Conservation (phyloP, 768 basidiomycete genomes). For the Nidularia pulvinata region DNA sequence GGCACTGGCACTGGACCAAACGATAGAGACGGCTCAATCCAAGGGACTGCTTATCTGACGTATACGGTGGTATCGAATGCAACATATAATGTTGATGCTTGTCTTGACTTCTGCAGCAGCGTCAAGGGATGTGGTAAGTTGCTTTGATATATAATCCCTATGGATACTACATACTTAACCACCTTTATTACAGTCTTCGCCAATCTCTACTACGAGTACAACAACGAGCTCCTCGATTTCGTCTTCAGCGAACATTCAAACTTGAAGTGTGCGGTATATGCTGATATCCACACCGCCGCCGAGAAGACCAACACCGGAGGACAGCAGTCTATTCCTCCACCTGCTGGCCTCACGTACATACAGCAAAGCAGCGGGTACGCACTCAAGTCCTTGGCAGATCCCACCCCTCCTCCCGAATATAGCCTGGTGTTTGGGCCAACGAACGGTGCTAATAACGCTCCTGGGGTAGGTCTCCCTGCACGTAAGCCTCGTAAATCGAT, state of each 20-base stretch:
- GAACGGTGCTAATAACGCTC: conserved; percentile 44
- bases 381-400: conserved; percentile 30
- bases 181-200: conserved; percentile 33
- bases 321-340: conserved; percentile 32
- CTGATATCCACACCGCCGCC: conserved; percentile 34
- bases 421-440: conserved; percentile 43
- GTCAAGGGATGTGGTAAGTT: conserved; percentile 39
- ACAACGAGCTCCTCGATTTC: conserved; percentile 38
- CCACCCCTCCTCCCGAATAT: conserved; percentile 39
- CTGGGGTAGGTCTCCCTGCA: conserved; percentile 25
- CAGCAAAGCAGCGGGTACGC: conserved; percentile 43
- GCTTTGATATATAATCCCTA: not conserved
- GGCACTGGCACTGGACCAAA: conserved; percentile 29
- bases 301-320: conserved; percentile 47
- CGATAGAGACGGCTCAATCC: conserved; percentile 40
- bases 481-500: not conserved
- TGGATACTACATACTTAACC: not conserved
- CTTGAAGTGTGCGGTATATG: conserved; percentile 46
- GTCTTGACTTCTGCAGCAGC: conserved; percentile 35
- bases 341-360: conserved; percentile 36
- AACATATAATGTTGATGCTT: conserved; percentile 43
- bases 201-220: conserved; percentile 49
- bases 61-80: conserved; percentile 42
- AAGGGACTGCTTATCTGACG: conserved; percentile 49
- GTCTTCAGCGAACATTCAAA: conserved; percentile 36